Conservation (phyloP, 2,329 filamentous ascomycete genomes). For the Diplocarpon mali region DNA sequence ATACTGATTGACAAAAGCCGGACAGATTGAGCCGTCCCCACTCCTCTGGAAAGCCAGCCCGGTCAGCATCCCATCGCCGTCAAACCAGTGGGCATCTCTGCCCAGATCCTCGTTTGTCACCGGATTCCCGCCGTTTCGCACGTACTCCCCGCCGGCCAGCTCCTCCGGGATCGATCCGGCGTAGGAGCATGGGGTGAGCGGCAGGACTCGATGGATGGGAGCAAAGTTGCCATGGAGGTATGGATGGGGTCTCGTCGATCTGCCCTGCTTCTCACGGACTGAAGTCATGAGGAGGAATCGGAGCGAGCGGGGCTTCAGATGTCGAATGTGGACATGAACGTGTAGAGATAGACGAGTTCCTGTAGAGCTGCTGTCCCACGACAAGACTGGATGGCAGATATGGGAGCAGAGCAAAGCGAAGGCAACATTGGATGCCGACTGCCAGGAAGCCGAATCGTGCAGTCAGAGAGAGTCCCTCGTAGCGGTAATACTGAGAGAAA, state of each 20-base stretch:
- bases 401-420: neutral
- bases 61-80: constrained; percentile 64
- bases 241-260: constrained; percentile 20
- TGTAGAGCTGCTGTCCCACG: neutral
- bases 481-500: no score
- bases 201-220: constrained; percentile 44
- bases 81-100: constrained; percentile 62
- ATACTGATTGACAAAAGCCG: constrained; percentile 60
- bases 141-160: constrained; percentile 57
- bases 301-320: constrained; percentile 13
- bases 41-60: constrained; percentile 49
- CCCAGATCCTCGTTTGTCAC: constrained; percentile 48
- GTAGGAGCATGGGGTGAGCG: constrained; percentile 45
- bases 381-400: no score
- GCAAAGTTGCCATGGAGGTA: constrained; percentile 62
- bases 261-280: constrained; percentile 17
- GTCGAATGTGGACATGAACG: constrained; percentile 2
- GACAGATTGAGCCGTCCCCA: constrained; percentile 34
- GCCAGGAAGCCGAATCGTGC: no score
- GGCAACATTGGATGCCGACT: neutral
- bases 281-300: constrained; percentile 16
- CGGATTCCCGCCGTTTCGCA: constrained; percentile 62
- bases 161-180: constrained; percentile 51
- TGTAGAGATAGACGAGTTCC: neutral
- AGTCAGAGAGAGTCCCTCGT: no score